Percentiles rank a stretch among this genome's conserved stretches.
Evolutionary conservation across 306 rosid species (phyloP).

Genomic region (Sicyos baderoa): DNA sequence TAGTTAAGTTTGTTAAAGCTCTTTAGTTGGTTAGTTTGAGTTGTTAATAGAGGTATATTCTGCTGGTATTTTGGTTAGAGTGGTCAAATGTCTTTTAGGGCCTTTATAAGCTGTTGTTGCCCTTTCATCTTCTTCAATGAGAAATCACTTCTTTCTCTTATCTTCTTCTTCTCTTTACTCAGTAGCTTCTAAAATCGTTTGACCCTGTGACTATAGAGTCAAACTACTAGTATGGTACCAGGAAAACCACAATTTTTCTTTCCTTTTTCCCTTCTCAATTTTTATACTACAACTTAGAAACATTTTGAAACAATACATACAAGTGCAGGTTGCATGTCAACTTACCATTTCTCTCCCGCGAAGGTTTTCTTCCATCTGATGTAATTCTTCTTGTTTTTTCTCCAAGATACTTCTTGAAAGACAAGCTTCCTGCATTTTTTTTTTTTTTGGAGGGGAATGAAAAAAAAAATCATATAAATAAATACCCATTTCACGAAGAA

Average conservation of each 20-base stretch:
- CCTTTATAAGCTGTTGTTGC: too few species aligned
- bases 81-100: too few species aligned
- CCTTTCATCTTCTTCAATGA: too few species aligned
- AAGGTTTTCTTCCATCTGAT: conserved; percentile 48
- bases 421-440: conserved; percentile 42
- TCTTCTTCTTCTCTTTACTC: too few species aligned
- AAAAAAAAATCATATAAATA: background rate
- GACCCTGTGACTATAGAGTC: conserved; percentile 6
- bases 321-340: conserved; percentile 12
- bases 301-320: background rate
- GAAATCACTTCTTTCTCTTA: too few species aligned
- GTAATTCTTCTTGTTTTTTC: conserved; percentile 52
- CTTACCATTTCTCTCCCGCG: conserved; percentile 66
- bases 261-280: background rate
- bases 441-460: too few species aligned
- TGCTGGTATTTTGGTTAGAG: too few species aligned
- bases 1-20: too few species aligned
- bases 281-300: background rate
- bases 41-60: too few species aligned
- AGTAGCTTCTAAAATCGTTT: too few species aligned
- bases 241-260: background rate
- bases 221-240: background rate
- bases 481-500: background rate
- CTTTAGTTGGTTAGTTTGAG: too few species aligned
- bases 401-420: conserved; percentile 33